Evolutionary conservation across 805 yeast species (phyloP), one percentile per base, ranked within the genome.

Genomic region (Candida tibetensis): DNA sequence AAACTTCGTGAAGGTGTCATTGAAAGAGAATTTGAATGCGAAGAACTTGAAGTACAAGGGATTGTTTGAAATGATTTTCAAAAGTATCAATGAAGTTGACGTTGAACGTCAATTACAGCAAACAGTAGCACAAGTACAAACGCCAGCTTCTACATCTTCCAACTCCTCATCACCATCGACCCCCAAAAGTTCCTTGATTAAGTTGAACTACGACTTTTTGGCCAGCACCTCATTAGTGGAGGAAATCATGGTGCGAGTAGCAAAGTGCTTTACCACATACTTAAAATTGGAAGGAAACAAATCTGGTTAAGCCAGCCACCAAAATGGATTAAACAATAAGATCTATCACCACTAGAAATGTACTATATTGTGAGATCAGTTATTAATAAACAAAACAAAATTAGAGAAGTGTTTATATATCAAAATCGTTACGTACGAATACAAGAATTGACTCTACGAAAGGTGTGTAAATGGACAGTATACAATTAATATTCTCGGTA

Each of bases 161-260:
- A 33, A 14, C 23, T n/a, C 26, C 17, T n/a, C 16, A n/a, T 16
- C 15, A 22, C 8, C 30, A 13, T 12, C 16, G n/a, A 13, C n/a
- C 14, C 15, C 22, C 4, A 10, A 21, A 7, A 27, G 28, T 23
- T 13, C 34, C 4, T 45, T 62, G 19, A 36, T 62, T n/a, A 66
- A 62, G 41, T 58, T 67, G 41, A 64, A 65, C 44, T 65, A 63
- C 36, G 73, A 67, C 41, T 66, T 62, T 37, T 57, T 67, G 38
- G 54, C 64, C 18, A 55, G 56, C 27, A 39, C 55, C 8, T 36
- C 40, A 10, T 37, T 56, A 19, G 49, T 64, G 26, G 54, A 59
- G 30, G 55, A 58, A 17, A 50, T 65, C 28, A 57, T 67, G 62
- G 39, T 44, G 5, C 55, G 55, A 34, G 56, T 67, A 12, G 51